phyloP scores from a whole-genome alignment of 2,329 filamentous ascomycete species.

The Claviceps sp. region DNA sequence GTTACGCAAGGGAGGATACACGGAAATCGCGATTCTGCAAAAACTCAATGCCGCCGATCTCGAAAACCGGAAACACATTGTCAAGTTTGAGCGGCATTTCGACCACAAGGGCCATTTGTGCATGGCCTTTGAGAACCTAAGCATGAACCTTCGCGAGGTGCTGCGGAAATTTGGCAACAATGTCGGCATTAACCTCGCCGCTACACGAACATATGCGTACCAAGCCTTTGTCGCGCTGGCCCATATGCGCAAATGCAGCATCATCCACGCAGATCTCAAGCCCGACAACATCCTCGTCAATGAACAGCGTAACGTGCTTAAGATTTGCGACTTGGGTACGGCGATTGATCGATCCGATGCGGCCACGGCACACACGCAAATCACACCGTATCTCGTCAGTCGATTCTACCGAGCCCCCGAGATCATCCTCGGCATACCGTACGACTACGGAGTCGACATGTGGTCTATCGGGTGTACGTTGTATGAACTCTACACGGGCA shows the following conservation, averaged over 20 bases:
- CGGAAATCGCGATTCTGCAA: conserved; percentile 85
- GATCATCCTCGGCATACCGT: conserved; percentile 92
- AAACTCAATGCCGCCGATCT: conserved; percentile 77
- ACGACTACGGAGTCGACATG: conserved; percentile 89
- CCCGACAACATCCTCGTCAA: conserved; percentile 93
- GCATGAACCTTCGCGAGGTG: conserved; percentile 85
- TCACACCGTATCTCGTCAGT: conserved; percentile 90
- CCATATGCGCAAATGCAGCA: conserved; percentile 80
- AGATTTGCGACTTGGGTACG: conserved; percentile 95
- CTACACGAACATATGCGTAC: conserved; percentile 78
- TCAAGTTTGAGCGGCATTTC: conserved; percentile 76
- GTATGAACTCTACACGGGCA: conserved; percentile 94
- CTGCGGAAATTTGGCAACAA: conserved; percentile 93
- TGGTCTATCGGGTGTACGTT: conserved; percentile 97
- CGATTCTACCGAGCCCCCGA: conserved; percentile 96
- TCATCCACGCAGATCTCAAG: conserved; percentile 92
- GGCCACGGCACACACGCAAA: conserved; percentile 59
- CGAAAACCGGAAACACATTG: conserved; percentile 81
- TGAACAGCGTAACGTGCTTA: conserved; percentile 69
- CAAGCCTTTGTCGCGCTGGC: conserved; percentile 87
- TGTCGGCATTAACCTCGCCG: conserved; percentile 78
- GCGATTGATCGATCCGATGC: conserved; percentile 78
- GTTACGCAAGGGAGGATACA: conserved; percentile 80
- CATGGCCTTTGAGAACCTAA: conserved; percentile 92
- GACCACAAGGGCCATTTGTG: conserved; percentile 93